Evolutionary conservation across 768 basidiomycete species (phyloP).

Genomic region (Pleurotus platypus): DNA sequence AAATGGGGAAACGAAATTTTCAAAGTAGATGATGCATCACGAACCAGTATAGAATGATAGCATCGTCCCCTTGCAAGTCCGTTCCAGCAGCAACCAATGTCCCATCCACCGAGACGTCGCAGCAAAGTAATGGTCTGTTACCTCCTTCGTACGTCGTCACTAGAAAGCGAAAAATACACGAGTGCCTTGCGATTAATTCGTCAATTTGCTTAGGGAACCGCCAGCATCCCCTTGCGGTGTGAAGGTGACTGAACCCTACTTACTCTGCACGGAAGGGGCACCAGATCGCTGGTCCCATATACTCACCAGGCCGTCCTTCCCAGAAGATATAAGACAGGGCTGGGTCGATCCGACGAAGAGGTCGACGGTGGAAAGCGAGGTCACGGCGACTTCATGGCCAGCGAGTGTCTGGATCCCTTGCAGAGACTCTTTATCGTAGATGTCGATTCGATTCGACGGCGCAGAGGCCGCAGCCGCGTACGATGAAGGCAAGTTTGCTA

Average conservation of each 20-base stretch:
- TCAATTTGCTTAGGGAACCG: neutral
- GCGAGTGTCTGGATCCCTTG: constrained; percentile 40
- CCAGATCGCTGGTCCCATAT: constrained; percentile 72
- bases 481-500: constrained; percentile 41
- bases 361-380: constrained; percentile 45
- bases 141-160: constrained; percentile 31
- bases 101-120: constrained; percentile 69
- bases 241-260: constrained; percentile 19
- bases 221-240: constrained; percentile 32
- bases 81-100: constrained; percentile 79
- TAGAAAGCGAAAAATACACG: constrained; percentile 19
- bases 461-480: constrained; percentile 64
- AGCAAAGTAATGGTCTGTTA: constrained; percentile 50
- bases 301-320: constrained; percentile 68
- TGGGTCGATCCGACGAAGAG: constrained; percentile 37
- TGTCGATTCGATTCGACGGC: constrained; percentile 61
- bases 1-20: too few species aligned
- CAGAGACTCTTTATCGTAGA: constrained; percentile 61
- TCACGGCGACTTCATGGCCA: constrained; percentile 58
- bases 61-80: constrained; percentile 77
- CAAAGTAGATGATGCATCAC: neutral
- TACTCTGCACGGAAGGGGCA: constrained; percentile 20
- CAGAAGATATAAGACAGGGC: constrained; percentile 56
- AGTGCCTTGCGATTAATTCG: neutral
- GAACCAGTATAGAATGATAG: constrained; percentile 82